phyloP scores from a whole-genome alignment of 2,329 filamentous ascomycete species.

The Hymenoscyphus scutula region DNA sequence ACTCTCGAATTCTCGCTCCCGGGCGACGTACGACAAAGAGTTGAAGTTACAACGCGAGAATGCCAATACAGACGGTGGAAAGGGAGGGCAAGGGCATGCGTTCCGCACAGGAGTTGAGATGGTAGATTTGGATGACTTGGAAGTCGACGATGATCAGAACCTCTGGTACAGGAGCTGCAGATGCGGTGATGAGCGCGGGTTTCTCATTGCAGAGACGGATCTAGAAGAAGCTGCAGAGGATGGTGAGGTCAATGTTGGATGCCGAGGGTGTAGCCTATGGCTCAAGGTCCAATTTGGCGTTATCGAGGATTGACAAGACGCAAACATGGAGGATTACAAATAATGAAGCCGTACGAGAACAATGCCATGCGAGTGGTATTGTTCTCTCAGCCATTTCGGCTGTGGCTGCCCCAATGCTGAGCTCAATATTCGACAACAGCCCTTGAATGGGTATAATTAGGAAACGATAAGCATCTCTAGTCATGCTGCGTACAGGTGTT shows the following conservation, averaged over 20 bases:
- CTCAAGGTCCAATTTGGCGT: slow-evolving; percentile 62
- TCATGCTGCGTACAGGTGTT: neutral
- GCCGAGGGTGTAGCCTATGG: slow-evolving; percentile 66
- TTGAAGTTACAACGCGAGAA: slow-evolving; percentile 39
- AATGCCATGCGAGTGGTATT: slow-evolving; percentile 1
- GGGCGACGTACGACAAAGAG: slow-evolving; percentile 53
- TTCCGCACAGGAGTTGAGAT: slow-evolving; percentile 61
- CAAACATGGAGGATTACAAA: neutral
- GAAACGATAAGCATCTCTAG: neutral
- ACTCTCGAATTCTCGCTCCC: slow-evolving; percentile 50
- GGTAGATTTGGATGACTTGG: slow-evolving; percentile 64
- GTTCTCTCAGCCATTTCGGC: neutral
- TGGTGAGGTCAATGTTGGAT: slow-evolving; percentile 62
- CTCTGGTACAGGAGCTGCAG: slow-evolving; percentile 59
- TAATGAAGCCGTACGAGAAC: neutral
- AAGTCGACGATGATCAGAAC: slow-evolving; percentile 45
- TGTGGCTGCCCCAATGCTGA: neutral
- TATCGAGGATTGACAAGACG: slow-evolving; percentile 38
- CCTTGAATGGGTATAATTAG: neutral
- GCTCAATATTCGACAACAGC: no score
- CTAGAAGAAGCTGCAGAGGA: slow-evolving; percentile 57
- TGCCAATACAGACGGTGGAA: slow-evolving; percentile 13
- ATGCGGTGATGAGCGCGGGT: slow-evolving; percentile 62
- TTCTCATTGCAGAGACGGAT: slow-evolving; percentile 56
- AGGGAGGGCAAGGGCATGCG: slow-evolving; percentile 24